Conservation (phyloP, 257 asterid genomes). For the Gentiana macrophylla region DNA sequence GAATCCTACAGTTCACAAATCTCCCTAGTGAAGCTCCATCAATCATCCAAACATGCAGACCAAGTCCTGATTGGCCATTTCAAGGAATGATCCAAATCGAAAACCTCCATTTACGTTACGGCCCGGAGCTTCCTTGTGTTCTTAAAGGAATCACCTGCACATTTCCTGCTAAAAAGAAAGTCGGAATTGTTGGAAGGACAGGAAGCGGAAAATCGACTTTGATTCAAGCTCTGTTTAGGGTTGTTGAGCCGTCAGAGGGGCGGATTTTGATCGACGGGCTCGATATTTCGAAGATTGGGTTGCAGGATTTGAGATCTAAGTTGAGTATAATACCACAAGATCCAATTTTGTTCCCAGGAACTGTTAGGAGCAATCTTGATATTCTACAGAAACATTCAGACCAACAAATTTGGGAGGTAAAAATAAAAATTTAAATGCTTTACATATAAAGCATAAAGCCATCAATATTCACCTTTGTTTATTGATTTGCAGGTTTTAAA, state of each 20-base stretch:
- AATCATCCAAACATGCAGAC: constrained; percentile 40
- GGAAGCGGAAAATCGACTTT: constrained; percentile 87
- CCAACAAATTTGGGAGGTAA: constrained; percentile 71
- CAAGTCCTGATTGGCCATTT: constrained; percentile 51
- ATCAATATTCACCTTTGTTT: not conserved
- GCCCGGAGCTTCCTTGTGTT: constrained; percentile 56
- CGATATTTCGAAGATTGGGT: constrained; percentile 54
- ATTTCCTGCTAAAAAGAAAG: constrained; percentile 49
- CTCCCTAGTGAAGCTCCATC: constrained; percentile 67
- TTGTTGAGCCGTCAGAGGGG: constrained; percentile 61
- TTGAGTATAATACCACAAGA: constrained; percentile 26
- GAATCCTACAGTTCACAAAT: constrained; percentile 58
- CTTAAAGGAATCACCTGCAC: constrained; percentile 65
- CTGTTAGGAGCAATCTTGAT: constrained; percentile 50
- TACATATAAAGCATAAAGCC: not conserved
- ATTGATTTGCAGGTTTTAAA: constrained; percentile 34
- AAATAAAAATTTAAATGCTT: not conserved
- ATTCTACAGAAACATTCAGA: constrained; percentile 25
- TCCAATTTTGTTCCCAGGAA: constrained; percentile 56
- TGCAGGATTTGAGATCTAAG: constrained; percentile 65
- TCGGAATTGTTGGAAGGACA: constrained; percentile 15
- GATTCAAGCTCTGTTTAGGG: constrained; percentile 79
- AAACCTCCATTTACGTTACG: constrained; percentile 5
- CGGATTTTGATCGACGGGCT: constrained; percentile 6
- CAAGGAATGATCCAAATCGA: constrained; percentile 50